A percentile compares a stretch with the other conserved stretches of the same genome.
Conservation (phyloP, 305 asterid genomes). For the Coffea humblotiana region DNA sequence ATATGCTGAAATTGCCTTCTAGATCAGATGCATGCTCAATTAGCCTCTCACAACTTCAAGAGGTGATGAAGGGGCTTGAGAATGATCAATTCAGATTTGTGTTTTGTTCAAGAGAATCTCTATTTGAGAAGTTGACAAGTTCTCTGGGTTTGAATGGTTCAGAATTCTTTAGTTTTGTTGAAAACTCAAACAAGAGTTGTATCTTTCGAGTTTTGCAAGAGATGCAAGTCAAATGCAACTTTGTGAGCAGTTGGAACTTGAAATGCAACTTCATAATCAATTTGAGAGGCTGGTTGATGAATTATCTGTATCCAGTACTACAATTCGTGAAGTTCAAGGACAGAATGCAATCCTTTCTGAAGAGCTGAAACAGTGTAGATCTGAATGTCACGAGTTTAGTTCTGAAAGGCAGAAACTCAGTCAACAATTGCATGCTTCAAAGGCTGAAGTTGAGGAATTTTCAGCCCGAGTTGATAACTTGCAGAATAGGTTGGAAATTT, state of each 20-base stretch:
- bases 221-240: slow-evolving; percentile 66
- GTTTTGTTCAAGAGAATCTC: slow-evolving; percentile 49
- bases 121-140: slow-evolving; percentile 30
- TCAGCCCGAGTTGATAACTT: slow-evolving; percentile 58
- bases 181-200: slow-evolving; percentile 77
- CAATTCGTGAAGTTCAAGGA: slow-evolving; percentile 50
- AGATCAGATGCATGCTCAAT: slow-evolving; percentile 54
- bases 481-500: slow-evolving; percentile 59
- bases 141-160: slow-evolving; percentile 26
- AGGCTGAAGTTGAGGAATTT: slow-evolving; percentile 50
- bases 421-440: slow-evolving; percentile 59
- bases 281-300: slow-evolving; percentile 53
- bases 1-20: slow-evolving; percentile 51
- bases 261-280: slow-evolving; percentile 24
- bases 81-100: slow-evolving; percentile 67
- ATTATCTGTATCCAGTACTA: slow-evolving; percentile 42
- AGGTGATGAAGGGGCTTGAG: slow-evolving; percentile 55
- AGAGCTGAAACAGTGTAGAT: slow-evolving; percentile 56
- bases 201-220: slow-evolving; percentile 63
- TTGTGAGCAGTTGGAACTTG: slow-evolving; percentile 43
- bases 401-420: slow-evolving; percentile 57
- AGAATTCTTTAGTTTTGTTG: slow-evolving; percentile 42
- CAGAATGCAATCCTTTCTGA: slow-evolving; percentile 53
- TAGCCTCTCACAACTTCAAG: slow-evolving; percentile 76
- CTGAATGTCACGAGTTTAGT: slow-evolving; percentile 52